Evolutionary conservation across 1,284 basidiomycete species (phyloP).

Genomic region (Mrakiaceae sp.): DNA sequence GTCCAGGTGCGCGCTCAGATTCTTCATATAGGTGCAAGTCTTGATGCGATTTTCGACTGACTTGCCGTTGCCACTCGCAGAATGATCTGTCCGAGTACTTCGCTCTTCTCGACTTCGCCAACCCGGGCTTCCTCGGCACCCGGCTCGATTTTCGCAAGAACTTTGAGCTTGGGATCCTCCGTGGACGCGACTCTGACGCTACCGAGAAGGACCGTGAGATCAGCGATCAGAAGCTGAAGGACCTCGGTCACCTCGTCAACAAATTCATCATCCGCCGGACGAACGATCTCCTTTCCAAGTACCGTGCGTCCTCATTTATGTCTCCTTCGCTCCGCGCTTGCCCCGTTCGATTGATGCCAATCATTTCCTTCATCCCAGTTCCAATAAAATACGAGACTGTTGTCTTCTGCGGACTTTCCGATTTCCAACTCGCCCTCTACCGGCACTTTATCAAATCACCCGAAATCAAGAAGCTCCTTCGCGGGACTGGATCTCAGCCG

Average conservation of each 20-base stretch:
- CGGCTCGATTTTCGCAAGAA: constrained; percentile 92
- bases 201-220: constrained; percentile 68
- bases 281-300: constrained; percentile 95
- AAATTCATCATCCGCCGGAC: constrained; percentile 97
- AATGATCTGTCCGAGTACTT: constrained; percentile 97
- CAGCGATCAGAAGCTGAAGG: constrained; percentile 84
- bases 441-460: constrained; percentile 88
- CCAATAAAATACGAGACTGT: constrained; percentile 99
- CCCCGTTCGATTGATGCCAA: not conserved
- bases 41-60: not conserved
- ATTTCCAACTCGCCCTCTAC: constrained; percentile 82
- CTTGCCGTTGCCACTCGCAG: constrained; percentile 36
- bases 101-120: constrained; percentile 90
- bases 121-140: constrained; percentile 86
- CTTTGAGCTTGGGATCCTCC: constrained; percentile 87
- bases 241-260: constrained; percentile 79
- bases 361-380: constrained; percentile 42
- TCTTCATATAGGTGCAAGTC: not conserved
- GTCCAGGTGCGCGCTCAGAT: constrained; percentile 52
- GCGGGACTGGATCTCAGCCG: constrained; percentile 85
- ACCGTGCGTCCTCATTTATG: constrained; percentile 48
- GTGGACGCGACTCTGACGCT: constrained; percentile 85
- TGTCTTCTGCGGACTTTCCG: constrained; percentile 85
- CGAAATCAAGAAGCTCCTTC: constrained; percentile 81
- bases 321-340: constrained; percentile 6